Evolutionary conservation across 2,329 filamentous ascomycete genomes (phyloP).

Genomic region (Delphinella strobiligena): DNA sequence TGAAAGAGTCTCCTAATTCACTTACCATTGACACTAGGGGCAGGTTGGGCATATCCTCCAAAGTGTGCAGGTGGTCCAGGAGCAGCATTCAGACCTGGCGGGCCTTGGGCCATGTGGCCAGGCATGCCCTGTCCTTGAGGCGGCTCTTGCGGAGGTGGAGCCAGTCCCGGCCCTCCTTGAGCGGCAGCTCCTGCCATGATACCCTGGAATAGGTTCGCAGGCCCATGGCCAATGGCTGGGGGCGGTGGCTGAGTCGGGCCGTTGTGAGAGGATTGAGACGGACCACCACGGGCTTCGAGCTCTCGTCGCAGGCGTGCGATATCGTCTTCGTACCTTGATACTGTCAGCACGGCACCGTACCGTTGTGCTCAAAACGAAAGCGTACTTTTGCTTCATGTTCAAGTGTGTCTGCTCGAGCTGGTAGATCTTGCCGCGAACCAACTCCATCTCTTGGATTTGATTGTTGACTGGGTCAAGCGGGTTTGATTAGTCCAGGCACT

Average conservation of each 20-base stretch:
- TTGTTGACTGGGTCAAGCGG: conserved; percentile 53
- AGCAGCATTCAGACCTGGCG: conserved; percentile 46
- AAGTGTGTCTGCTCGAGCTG: conserved; percentile 84
- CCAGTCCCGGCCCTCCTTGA: conserved; percentile 74
- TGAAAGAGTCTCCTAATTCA: no score
- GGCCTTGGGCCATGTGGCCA: conserved; percentile 59
- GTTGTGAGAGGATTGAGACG: conserved; percentile 53
- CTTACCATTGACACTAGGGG: conserved; percentile 51
- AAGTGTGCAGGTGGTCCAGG: conserved; percentile 54
- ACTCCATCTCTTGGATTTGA: conserved; percentile 89
- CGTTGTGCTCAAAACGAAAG: not conserved
- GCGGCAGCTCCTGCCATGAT: conserved; percentile 85
- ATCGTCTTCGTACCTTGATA: conserved; percentile 78
- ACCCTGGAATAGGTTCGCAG: conserved; percentile 82
- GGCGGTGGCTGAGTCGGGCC: conserved; percentile 76
- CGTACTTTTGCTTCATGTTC: conserved; percentile 82
- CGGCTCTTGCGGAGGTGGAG: conserved; percentile 50
- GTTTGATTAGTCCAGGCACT: conserved; percentile 5
- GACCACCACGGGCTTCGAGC: conserved; percentile 60
- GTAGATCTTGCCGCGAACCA: conserved; percentile 87
- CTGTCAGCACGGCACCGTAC: conserved; percentile 6
- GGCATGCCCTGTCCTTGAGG: conserved; percentile 47
- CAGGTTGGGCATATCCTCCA: conserved; percentile 50
- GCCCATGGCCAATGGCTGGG: conserved; percentile 72
- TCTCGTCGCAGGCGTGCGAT: conserved; percentile 76